phyloP scores from a whole-genome alignment of 768 basidiomycete species.

The Russula emetica region DNA sequence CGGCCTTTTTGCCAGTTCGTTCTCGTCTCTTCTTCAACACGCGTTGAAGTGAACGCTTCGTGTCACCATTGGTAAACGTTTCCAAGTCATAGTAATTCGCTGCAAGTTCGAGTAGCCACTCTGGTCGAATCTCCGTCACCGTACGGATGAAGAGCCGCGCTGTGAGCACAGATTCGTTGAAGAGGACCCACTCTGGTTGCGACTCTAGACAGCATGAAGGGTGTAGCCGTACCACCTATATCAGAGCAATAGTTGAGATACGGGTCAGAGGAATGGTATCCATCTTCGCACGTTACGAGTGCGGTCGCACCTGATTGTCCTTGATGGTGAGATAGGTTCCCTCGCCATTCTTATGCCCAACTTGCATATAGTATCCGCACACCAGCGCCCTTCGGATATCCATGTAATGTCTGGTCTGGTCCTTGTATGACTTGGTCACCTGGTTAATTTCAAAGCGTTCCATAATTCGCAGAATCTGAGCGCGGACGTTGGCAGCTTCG shows the following conservation, averaged over 20 bases:
- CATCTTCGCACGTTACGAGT: background rate
- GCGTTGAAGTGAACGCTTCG: slow-evolving; percentile 50
- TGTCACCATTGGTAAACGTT: slow-evolving; percentile 63
- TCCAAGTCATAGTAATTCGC: slow-evolving; percentile 63
- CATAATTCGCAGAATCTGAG: slow-evolving; percentile 87
- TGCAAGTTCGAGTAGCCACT: slow-evolving; percentile 74
- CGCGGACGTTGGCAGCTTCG: slow-evolving; percentile 91
- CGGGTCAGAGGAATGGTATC: background rate
- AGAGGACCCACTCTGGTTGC: slow-evolving; percentile 88
- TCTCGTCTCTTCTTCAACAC: slow-evolving; percentile 18
- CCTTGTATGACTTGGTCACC: slow-evolving; percentile 60
- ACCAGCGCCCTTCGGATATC: slow-evolving; percentile 81
- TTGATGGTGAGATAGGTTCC: slow-evolving; percentile 90
- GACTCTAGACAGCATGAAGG: slow-evolving; percentile 84
- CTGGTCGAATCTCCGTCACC: slow-evolving; percentile 78
- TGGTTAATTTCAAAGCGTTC: slow-evolving; percentile 81
- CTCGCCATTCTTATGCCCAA: slow-evolving; percentile 90
- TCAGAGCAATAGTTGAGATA: slow-evolving; percentile 40
- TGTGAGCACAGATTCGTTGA: slow-evolving; percentile 94
- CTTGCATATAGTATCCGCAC: slow-evolving; percentile 97
- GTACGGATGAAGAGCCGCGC: slow-evolving; percentile 86
- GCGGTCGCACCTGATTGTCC: slow-evolving; percentile 75
- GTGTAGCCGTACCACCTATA: slow-evolving; percentile 67
- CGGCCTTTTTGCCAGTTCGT: background rate
- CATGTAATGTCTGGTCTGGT: slow-evolving; percentile 45